Evolutionary conservation across 2,329 filamentous ascomycete genomes (phyloP).

Genomic region (Furcasterigmium furcatum): DNA sequence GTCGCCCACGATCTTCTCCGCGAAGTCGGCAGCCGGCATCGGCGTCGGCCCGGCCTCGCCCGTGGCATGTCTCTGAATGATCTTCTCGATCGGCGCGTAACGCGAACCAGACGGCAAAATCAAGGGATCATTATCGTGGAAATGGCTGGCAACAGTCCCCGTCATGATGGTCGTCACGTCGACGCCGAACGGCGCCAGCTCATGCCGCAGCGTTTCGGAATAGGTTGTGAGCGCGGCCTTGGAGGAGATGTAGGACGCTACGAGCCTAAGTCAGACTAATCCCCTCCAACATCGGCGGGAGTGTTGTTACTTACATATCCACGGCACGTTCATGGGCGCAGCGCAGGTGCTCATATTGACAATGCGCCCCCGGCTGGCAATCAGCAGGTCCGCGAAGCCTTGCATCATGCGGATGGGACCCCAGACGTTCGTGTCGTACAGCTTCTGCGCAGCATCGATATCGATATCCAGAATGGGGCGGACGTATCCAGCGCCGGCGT

Average conservation of each 20-base stretch:
- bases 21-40: conserved; percentile 8
- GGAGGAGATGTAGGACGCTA: conserved; percentile 17
- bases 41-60: conserved; percentile 12
- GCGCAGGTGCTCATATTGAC: conserved; percentile 25
- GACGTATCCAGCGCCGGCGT: conserved; percentile 21
- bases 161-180: conserved; percentile 18
- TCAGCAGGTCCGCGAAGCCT: conserved; percentile 20
- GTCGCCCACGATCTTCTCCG: conserved; percentile 9
- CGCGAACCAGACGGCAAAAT: conserved; percentile 8
- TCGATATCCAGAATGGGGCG: conserved; percentile 24
- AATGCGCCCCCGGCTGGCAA: conserved; percentile 18
- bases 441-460: conserved; percentile 15
- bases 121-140: conserved; percentile 3
- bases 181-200: conserved; percentile 21
- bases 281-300: too few relatives aligned
- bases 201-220: conserved; percentile 19
- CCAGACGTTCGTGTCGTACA: conserved; percentile 27
- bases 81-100: conserved; percentile 11
- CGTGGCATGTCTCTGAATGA: conserved; percentile 14
- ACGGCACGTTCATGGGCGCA: conserved; percentile 18
- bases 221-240: conserved; percentile 18
- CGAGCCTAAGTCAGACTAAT: not conserved
- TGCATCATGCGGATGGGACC: conserved; percentile 21
- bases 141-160: not conserved
- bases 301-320: conserved; percentile 11